Percentiles rank a stretch among this genome's conserved stretches.
Evolutionary conservation across 2,329 filamentous ascomycete species (phyloP).

Genomic region (Ampelomyces quisqualis): DNA sequence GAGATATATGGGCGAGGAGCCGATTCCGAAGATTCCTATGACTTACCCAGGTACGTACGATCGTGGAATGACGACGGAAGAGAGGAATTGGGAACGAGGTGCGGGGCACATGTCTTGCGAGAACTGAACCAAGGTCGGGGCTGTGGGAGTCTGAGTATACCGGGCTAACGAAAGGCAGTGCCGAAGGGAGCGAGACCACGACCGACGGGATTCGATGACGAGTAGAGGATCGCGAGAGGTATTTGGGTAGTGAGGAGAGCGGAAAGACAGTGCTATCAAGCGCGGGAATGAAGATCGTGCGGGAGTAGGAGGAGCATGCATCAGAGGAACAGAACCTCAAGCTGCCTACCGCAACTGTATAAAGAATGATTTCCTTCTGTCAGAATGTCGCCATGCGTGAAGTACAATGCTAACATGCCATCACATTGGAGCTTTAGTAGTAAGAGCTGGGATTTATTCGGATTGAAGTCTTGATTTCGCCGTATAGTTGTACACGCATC

Average conservation of each 20-base stretch:
- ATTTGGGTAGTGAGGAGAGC: conserved; percentile 1
- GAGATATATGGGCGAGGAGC: conserved; percentile 68
- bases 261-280: conserved; percentile 1
- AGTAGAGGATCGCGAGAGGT: conserved; percentile 13
- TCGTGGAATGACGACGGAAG: not conserved
- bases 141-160: not conserved
- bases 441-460: not conserved
- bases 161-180: conserved; percentile 36
- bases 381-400: not conserved
- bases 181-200: conserved; percentile 50
- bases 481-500: not conserved
- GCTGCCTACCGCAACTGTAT: conserved; percentile 21
- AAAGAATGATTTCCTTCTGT: conserved; percentile 26
- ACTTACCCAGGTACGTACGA: conserved; percentile 86
- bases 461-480: no score
- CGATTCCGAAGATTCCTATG: conserved; percentile 68
- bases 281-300: not conserved
- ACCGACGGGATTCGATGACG: conserved; percentile 51
- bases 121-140: not conserved
- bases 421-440: not conserved
- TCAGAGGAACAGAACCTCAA: not conserved
- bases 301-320: not conserved
- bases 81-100: not conserved
- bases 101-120: not conserved
- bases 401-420: not conserved